Percentiles rank a stretch among this genome's conserved stretches.
phyloP scores from a whole-genome alignment of 306 rosid species.

The Inga oerstediana region DNA sequence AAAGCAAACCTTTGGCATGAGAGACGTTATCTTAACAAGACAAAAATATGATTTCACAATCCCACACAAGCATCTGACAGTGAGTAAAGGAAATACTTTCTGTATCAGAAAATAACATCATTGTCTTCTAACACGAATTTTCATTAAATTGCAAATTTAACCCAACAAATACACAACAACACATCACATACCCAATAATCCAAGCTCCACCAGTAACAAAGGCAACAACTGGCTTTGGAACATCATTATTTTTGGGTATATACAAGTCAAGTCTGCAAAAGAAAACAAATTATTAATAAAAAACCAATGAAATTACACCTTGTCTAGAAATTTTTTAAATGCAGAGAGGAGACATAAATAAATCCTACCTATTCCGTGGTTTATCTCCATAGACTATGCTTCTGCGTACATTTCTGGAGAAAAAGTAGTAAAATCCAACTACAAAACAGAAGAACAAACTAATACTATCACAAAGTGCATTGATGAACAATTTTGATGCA shows the following conservation, averaged over 20 bases:
- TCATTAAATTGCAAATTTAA: not conserved
- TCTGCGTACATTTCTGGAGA: constrained; percentile 75
- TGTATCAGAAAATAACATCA: not conserved
- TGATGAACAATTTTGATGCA: constrained; percentile 22
- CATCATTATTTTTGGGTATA: constrained; percentile 61
- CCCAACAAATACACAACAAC: constrained; percentile 5
- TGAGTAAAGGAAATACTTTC: constrained; percentile 13
- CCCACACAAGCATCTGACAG: constrained; percentile 20
- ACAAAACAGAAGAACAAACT: constrained; percentile 43
- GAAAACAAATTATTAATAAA: constrained; percentile 31
- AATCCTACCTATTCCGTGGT: constrained; percentile 78
- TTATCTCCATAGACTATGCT: constrained; percentile 86
- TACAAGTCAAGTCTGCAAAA: constrained; percentile 83
- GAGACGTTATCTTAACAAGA: constrained; percentile 3
- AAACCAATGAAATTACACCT: constrained; percentile 27
- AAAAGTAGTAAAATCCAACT: constrained; percentile 86
- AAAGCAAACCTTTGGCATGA: not conserved
- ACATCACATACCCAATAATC: constrained; percentile 83
- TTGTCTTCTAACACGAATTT: constrained; percentile 9
- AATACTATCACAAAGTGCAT: constrained; percentile 23
- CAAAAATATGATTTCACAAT: constrained; percentile 4
- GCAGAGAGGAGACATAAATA: not conserved
- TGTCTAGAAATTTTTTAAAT: not conserved
- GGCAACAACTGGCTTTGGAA: constrained; percentile 87
- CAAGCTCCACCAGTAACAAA: constrained; percentile 97